phyloP scores from a whole-genome alignment of 2,329 filamentous ascomycete genomes.

The Atkinsonella hypoxylon region DNA sequence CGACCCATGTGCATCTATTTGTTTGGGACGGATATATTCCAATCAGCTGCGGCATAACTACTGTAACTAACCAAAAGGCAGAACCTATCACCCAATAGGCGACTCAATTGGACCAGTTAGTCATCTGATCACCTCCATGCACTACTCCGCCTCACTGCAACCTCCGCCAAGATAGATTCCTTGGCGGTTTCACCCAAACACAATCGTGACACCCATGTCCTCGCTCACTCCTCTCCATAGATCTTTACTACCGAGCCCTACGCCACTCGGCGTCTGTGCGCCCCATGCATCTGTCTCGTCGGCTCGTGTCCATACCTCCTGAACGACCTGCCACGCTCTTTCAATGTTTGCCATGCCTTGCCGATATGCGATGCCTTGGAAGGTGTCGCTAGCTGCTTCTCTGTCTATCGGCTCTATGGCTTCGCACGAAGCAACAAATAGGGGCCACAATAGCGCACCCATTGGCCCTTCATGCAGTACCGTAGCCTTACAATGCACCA shows the following conservation, averaged over 20 bases:
- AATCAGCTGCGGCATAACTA: too few relatives aligned
- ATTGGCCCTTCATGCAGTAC: slow-evolving; percentile 46
- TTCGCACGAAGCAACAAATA: slow-evolving; percentile 53
- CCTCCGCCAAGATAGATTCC: not conserved
- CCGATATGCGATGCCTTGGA: slow-evolving; percentile 38
- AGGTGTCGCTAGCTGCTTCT: slow-evolving; percentile 36
- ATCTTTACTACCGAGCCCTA: slow-evolving; percentile 17
- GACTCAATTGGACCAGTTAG: too few relatives aligned
- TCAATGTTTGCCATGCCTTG: slow-evolving; percentile 57
- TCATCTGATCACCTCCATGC: too few relatives aligned
- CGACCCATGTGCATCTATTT: too few relatives aligned
- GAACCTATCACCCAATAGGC: too few relatives aligned
- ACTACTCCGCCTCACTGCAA: too few relatives aligned
- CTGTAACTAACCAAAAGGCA: too few relatives aligned
- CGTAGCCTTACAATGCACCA: slow-evolving; percentile 42
- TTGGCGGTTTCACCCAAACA: slow-evolving; percentile 37
- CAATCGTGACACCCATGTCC: slow-evolving; percentile 46
- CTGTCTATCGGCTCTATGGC: slow-evolving; percentile 38
- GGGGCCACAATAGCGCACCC: slow-evolving; percentile 51
- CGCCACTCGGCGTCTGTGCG: slow-evolving; percentile 8
- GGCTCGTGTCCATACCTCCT: slow-evolving; percentile 47
- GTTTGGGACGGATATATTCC: too few relatives aligned
- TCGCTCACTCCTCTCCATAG: slow-evolving; percentile 45
- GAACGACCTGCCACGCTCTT: slow-evolving; percentile 46
- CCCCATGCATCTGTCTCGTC: slow-evolving; percentile 23